Conservation (phyloP, 495 filamentous ascomycete genomes). For the Podospora sp. region DNA sequence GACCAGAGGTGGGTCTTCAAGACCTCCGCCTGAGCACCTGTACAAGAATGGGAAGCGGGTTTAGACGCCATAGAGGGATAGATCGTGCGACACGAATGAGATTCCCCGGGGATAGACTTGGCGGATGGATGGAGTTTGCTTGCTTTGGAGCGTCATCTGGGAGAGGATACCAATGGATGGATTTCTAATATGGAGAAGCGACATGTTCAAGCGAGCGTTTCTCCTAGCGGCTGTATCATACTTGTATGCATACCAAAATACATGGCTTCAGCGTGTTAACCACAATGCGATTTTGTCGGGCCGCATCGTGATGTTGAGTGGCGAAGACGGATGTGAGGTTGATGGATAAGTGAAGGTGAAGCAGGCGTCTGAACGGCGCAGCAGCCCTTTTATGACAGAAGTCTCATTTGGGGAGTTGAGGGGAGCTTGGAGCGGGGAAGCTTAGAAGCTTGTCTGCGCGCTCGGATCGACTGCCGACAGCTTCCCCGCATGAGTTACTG, state of each 20-base stretch:
- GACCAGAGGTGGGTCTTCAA: conserved; percentile 76
- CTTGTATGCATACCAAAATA: neutral
- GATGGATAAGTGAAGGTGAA: neutral
- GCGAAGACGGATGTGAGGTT: neutral
- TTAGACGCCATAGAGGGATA: conserved; percentile 9
- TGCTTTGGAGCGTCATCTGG: neutral
- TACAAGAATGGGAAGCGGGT: neutral
- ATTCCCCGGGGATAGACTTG: conserved; percentile 4
- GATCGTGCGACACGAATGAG: conserved; percentile 1
- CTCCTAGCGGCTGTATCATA: neutral
- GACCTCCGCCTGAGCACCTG: conserved; percentile 42
- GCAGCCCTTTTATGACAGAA: neutral
- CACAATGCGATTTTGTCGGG: neutral
- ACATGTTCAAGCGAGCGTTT: neutral
- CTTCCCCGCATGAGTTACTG: neutral
- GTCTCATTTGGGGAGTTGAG: neutral
- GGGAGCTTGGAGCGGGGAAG: neutral
- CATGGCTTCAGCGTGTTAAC: neutral
- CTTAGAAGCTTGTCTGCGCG: neutral
- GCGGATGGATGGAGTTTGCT: conserved; percentile 4
- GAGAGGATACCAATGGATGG: neutral
- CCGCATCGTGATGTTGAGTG: neutral
- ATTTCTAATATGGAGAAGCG: neutral
- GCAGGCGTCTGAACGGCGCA: neutral
- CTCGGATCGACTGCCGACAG: neutral